phyloP scores from a whole-genome alignment of 768 basidiomycete genomes.

The Strobilomyces echinocephalus region DNA sequence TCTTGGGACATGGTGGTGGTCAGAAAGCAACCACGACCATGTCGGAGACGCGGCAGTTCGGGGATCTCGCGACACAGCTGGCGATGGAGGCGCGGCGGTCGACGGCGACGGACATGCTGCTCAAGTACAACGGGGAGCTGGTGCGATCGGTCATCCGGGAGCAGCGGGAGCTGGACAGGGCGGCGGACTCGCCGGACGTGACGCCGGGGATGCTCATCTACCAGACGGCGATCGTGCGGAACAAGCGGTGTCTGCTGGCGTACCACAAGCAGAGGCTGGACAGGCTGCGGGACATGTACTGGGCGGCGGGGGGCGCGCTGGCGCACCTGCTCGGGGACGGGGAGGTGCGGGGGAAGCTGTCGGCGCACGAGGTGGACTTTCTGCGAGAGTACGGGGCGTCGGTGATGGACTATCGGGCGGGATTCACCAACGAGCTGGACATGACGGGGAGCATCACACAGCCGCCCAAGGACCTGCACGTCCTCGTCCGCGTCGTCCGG shows the following conservation, averaged over 20 bases:
- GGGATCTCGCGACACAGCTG: conserved; percentile 86
- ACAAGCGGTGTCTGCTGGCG: conserved; percentile 93
- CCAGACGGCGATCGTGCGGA: conserved; percentile 84
- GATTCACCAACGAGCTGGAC: conserved; percentile 83
- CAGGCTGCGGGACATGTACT: conserved; percentile 82
- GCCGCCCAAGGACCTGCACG: conserved; percentile 88
- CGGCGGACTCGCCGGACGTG: conserved; percentile 45
- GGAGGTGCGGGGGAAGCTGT: conserved; percentile 67
- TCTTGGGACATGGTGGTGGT: conserved; percentile 19
- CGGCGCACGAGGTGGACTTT: conserved; percentile 81
- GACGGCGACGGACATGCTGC: conserved; percentile 72
- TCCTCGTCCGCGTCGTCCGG: conserved; percentile 77
- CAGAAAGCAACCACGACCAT: conserved; percentile 17
- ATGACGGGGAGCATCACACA: conserved; percentile 76
- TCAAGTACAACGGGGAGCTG: conserved; percentile 89
- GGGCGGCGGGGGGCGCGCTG: conserved; percentile 82
- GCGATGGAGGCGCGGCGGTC: conserved; percentile 84
- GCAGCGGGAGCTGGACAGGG: conserved; percentile 79
- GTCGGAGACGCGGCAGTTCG: conserved; percentile 46
- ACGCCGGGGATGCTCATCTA: conserved; percentile 68
- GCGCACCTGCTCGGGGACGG: conserved; percentile 71
- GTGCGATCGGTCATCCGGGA: conserved; percentile 86
- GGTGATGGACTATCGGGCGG: conserved; percentile 78
- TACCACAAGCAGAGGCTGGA: conserved; percentile 88
- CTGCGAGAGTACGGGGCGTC: conserved; percentile 74